A percentile compares a stretch with the other conserved stretches of the same genome.
These are phyloP conservation scores for Magnolia kwangsiensis DNA, from an alignment of 164 flowering plant species.

Conservation along the genomic window DNA sequence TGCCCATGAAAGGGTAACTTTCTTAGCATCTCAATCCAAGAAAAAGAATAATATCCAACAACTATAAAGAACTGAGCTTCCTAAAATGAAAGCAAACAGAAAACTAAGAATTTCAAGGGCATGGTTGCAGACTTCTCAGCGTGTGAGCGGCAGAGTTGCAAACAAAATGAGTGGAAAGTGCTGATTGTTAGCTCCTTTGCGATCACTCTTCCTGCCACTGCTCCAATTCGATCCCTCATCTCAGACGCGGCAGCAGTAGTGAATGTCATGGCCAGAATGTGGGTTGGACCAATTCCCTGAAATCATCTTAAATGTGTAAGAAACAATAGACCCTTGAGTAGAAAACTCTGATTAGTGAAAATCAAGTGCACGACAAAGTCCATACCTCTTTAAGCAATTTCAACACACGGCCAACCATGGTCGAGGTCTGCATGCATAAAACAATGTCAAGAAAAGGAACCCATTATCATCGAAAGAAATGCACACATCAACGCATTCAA, in stretches of 20 bases:
- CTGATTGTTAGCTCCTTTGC: slow-evolving; percentile 83
- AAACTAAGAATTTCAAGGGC: not conserved
- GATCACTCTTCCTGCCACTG: slow-evolving; percentile 69
- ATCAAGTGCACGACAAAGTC: not conserved
- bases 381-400: slow-evolving; percentile 75
- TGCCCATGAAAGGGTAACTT: not conserved
- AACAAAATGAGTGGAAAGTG: slow-evolving; percentile 92
- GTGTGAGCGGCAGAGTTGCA: slow-evolving; percentile 89
- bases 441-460: not conserved
- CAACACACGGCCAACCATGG: slow-evolving; percentile 93
- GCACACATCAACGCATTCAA: not conserved
- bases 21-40: not conserved
- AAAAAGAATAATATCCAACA: not conserved
- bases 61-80: not conserved
- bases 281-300: slow-evolving; percentile 71
- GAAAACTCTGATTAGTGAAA: not conserved
- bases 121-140: slow-evolving; percentile 76
- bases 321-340: not conserved
- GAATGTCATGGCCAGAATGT: slow-evolving; percentile 95
- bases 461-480: not conserved
- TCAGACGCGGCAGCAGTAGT: slow-evolving; percentile 97
- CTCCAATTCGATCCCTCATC: slow-evolving; percentile 88
- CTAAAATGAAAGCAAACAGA: not conserved
- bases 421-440: slow-evolving; percentile 60
- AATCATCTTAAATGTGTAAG: not conserved